Percentiles rank a stretch among this genome's conserved stretches.
Conservation (phyloP, 371 early-diverging fungal species). For the Haplosporangium sp. region DNA sequence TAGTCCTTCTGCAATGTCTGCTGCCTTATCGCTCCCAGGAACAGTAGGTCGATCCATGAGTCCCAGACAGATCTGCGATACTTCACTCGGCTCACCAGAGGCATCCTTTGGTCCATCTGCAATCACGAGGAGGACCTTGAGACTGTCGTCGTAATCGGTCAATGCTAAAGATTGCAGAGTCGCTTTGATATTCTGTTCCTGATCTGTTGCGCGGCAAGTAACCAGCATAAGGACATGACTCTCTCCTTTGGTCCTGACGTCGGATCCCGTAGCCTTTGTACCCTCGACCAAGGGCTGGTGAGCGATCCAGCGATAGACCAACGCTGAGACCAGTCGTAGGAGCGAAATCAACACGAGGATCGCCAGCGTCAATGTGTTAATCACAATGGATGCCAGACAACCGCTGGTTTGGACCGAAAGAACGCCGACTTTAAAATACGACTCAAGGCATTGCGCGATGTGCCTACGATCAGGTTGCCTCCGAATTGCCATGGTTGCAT, state of each 20-base stretch:
- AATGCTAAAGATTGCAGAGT: slow-evolving; percentile 62
- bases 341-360: slow-evolving; percentile 67
- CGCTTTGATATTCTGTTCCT: slow-evolving; percentile 50
- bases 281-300: slow-evolving; percentile 71
- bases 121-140: slow-evolving; percentile 63
- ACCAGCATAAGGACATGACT: slow-evolving; percentile 59
- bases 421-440: slow-evolving; percentile 70
- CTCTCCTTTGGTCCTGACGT: neutral
- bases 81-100: slow-evolving; percentile 13
- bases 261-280: slow-evolving; percentile 18
- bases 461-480: slow-evolving; percentile 22
- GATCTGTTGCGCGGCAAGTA: slow-evolving; percentile 77
- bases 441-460: slow-evolving; percentile 61
- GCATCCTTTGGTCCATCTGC: slow-evolving; percentile 15
- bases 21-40: too few relatives aligned
- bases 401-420: slow-evolving; percentile 77
- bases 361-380: slow-evolving; percentile 57
- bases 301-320: slow-evolving; percentile 82
- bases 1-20: too few relatives aligned
- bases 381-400: slow-evolving; percentile 69
- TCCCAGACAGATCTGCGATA: slow-evolving; percentile 18
- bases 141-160: slow-evolving; percentile 59
- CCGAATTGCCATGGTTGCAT: slow-evolving; percentile 52
- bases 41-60: slow-evolving; percentile 8
- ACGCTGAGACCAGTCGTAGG: slow-evolving; percentile 80